Evolutionary conservation across 495 filamentous ascomycete genomes (phyloP), one percentile per base, ranked within the genome.

Genomic region (Hypoxylon fuscum): DNA sequence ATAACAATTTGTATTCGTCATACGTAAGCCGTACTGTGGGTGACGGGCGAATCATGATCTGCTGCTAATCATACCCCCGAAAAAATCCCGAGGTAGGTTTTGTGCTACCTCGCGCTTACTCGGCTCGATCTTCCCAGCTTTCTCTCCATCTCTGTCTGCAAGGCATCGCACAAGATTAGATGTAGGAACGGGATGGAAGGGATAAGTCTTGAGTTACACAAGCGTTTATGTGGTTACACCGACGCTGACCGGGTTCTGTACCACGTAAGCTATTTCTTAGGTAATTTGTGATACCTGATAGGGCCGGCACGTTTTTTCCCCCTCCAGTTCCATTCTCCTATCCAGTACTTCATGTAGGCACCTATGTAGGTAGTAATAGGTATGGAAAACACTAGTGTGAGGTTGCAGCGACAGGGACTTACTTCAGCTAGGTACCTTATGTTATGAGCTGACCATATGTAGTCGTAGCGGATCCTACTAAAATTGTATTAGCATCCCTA

Each of bases 101-200:
- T 50, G 55, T 65, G 45, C 42, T 11, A 59, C 62, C 55, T 50
- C 55, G 55, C 55, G 62, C 62, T 65, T 65, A 46, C 55, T 59
- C 38, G 62, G 51, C 43, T 55, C 53, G 41, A 17, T 37, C 17
- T 46, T 41, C 14, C 23, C 40, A 25, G 22, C 18, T 40, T 20
- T 25, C 12, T 45, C 6, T n/a, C n/a, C n/a, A 9, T 14, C 3
- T 12, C 41, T 41, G 14, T 41, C 38, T 41, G 25, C 8, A n/a
- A n/a, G n/a, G n/a, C n/a, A 29, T 29, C 5, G 9, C 27, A 5
- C 27, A 34, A 2, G 31, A n/a, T 34, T 34, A 4, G 12, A 3
- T 18, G n/a, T 3, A 14, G 17, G 17, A 20, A 47, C 1, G 8
- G 8, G n/a, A 31, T 31, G 37, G n/a, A 40, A 22, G 17, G 20